Evolutionary conservation across 129 eudicot species (phyloP), one percentile per base, ranked within the genome.

Genomic region (Artemisia annua): DNA sequence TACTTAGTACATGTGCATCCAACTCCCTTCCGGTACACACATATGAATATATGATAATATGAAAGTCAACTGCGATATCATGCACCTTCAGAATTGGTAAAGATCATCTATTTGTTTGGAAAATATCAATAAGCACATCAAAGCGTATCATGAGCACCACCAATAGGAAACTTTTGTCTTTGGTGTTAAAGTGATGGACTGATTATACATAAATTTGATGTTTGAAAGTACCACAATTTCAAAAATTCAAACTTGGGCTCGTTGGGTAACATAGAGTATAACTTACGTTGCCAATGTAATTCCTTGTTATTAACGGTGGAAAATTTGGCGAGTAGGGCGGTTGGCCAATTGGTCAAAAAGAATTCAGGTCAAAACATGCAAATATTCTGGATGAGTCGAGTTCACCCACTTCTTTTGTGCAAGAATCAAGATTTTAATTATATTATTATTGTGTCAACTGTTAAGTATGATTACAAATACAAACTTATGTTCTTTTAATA

Each of bases 51-150:
- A n/a, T n/a, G n/a, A n/a, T n/a, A n/a, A 20, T 70, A 26, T 69
- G 51, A 16, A 70, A 53, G 74, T 52, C 63, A 69, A 53, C 16
- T n/a, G 30, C 20, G 51, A 19, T 50, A 12, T 15, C 28, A 15
- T 68, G 28, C 73, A 50, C 32, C 64, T 70, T 53, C 30, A 54
- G 50, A 69, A 53, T 18, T 54, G 32, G 11, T 70, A n/a, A 54
- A 70, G 51, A 54, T 53, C 63, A 18, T 5, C 39, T n/a, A 70
- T 51, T 35, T 54, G 39, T 14, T 69, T 28, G 11, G 12, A 32
- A 24, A 17, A 39, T 70, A 13, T 16, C 32, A 64, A 69, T n/a
- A 14, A 68, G 16, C 26, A 43, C 57, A 67, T 67, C 73, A 68
- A 50, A 7, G 3, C 53, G 11, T 52, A 52, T 69, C 11, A 52